These are phyloP conservation scores for Candida glaebosa DNA, from an alignment of 805 yeast species.

Conservation along the genomic window DNA sequence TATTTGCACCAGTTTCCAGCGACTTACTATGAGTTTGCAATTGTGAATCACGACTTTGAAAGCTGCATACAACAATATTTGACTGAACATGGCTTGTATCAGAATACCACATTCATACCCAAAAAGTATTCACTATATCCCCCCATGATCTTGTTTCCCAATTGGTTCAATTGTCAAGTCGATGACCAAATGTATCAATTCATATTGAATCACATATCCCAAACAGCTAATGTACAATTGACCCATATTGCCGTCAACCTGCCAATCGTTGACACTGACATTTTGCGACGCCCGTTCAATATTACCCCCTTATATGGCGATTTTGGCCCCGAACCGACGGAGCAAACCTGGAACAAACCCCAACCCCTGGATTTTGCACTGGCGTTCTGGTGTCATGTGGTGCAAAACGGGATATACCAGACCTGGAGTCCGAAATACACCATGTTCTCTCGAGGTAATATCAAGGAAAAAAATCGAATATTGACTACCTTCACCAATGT, in stretches of 20 bases:
- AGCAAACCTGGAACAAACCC: slow-evolving; percentile 26
- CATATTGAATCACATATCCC: slow-evolving; percentile 12
- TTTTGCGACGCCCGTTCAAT: slow-evolving; percentile 62
- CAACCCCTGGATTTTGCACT: slow-evolving; percentile 37
- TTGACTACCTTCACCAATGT: slow-evolving; percentile 40
- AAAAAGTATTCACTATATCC: slow-evolving; percentile 61
- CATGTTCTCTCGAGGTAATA: slow-evolving; percentile 86
- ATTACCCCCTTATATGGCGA: slow-evolving; percentile 61
- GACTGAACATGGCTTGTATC: background rate
- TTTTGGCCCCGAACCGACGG: slow-evolving; percentile 49
- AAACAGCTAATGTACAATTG: slow-evolving; percentile 13
- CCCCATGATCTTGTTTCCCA: slow-evolving; percentile 61
- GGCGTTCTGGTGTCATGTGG: slow-evolving; percentile 69
- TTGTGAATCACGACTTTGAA: slow-evolving; percentile 1
- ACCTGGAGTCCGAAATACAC: slow-evolving; percentile 83
- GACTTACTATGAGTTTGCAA: slow-evolving; percentile 1
- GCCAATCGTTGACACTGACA: slow-evolving; percentile 57
- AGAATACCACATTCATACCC: slow-evolving; percentile 28
- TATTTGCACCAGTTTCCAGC: background rate
- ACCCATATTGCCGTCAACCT: slow-evolving; percentile 71
- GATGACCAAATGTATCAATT: slow-evolving; percentile 12
- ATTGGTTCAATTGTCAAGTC: slow-evolving; percentile 36
- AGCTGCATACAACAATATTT: slow-evolving; percentile 1
- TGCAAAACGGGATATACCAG: slow-evolving; percentile 74
- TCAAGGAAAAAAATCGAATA: slow-evolving; percentile 73